phyloP scores from a whole-genome alignment of 371 early-diverging fungal genomes.

The Funneliformis caledonium region DNA sequence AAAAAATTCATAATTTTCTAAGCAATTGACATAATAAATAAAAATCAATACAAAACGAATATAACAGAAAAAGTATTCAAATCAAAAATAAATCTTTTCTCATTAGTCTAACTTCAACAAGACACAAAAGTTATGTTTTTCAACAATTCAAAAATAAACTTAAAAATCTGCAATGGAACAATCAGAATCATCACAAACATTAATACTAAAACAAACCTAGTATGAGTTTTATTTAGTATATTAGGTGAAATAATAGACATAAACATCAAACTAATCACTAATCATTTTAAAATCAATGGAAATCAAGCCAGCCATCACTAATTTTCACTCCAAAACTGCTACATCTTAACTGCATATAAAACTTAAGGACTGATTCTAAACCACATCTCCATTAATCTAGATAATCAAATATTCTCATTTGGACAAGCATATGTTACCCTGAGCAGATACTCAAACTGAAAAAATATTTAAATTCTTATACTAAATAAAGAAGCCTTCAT shows the following conservation, averaged over 20 bases:
- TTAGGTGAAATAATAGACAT: neutral
- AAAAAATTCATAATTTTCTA: conserved; percentile 11
- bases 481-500: neutral
- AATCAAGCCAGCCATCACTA: neutral
- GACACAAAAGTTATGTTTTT: neutral
- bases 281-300: neutral
- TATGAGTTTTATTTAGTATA: neutral
- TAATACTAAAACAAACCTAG: neutral
- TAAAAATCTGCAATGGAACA: conserved; percentile 20
- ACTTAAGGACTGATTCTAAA: neutral
- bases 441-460: neutral
- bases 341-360: conserved; percentile 19
- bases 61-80: neutral
- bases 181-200: conserved; percentile 1
- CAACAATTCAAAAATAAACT: neutral
- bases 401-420: conserved; percentile 5
- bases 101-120: neutral
- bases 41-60: neutral
- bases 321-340: conserved; percentile 18
- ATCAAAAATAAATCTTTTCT: conserved; percentile 2
- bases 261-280: neutral
- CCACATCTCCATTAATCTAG: neutral
- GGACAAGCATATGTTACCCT: conserved; percentile 20
- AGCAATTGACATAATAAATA: neutral
- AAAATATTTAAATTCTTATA: neutral